A percentile compares a stretch with the other conserved stretches of the same genome.
phyloP scores from a whole-genome alignment of 345 rosid species.

The Raphanus sativus region DNA sequence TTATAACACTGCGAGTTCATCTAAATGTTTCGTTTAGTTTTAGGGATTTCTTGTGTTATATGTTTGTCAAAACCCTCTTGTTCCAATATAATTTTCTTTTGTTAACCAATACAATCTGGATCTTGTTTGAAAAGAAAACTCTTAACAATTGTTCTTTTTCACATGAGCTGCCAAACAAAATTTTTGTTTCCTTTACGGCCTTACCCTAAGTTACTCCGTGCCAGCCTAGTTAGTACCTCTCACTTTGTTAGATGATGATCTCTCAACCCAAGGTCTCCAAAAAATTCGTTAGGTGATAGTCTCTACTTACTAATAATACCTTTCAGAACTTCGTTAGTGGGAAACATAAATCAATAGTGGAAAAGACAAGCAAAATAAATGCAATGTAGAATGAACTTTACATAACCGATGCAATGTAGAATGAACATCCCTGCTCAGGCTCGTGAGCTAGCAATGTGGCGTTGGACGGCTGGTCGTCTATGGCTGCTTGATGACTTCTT shows the following conservation, averaged over 20 bases:
- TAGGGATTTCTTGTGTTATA: neutral
- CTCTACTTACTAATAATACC: neutral
- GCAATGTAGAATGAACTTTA: neutral
- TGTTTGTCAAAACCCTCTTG: neutral
- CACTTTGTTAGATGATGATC: neutral
- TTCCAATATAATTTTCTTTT: neutral
- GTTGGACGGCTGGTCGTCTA: neutral
- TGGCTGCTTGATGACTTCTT: too few relatives aligned
- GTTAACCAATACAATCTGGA: neutral
- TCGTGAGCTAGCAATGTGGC: too few relatives aligned
- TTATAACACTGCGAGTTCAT: neutral
- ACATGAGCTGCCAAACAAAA: neutral
- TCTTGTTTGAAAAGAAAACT: neutral
- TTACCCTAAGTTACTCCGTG: too few relatives aligned
- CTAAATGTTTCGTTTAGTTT: neutral
- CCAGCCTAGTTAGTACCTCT: neutral
- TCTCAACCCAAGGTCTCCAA: neutral
- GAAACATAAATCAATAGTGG: too few relatives aligned
- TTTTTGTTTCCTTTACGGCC: too few relatives aligned
- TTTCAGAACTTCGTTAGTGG: neutral
- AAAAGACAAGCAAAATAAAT: too few relatives aligned
- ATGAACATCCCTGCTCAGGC: too few relatives aligned
- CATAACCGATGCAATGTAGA: neutral
- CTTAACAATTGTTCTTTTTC: neutral
- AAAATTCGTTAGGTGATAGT: neutral